A percentile compares a stretch with the other conserved stretches of the same genome.
phyloP scores from a whole-genome alignment of 169 alveolate genomes.

The Plasmodium gallinaceum region DNA sequence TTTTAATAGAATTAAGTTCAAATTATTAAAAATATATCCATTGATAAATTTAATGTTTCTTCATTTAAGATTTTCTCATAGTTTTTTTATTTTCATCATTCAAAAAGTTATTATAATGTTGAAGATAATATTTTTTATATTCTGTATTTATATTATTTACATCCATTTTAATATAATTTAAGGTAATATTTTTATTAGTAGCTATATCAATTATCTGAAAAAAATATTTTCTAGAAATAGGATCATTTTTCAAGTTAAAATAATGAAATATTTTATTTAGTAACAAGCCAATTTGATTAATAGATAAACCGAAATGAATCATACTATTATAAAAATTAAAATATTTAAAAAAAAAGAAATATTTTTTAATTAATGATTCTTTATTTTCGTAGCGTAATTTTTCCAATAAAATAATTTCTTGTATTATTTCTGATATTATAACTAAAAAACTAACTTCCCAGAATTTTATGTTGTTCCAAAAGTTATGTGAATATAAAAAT shows the following conservation, averaged over 20 bases:
- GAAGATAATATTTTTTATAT: conserved; percentile 63
- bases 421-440: conserved; percentile 67
- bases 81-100: conserved; percentile 21
- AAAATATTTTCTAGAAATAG: conserved; percentile 50
- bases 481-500: conserved; percentile 48
- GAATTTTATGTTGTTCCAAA: conserved; percentile 67
- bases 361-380: conserved; percentile 57
- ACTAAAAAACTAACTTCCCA: conserved; percentile 63
- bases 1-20: too few species aligned
- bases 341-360: conserved; percentile 71
- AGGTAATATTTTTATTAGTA: conserved; percentile 56
- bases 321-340: conserved; percentile 51
- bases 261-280: conserved; percentile 55
- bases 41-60: too few species aligned
- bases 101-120: conserved; percentile 50
- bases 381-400: conserved; percentile 60
- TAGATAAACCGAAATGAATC: conserved; percentile 59
- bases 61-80: background rate
- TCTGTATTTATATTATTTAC: conserved; percentile 36
- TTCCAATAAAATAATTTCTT: conserved; percentile 56
- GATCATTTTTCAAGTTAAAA: conserved; percentile 60
- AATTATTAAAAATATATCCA: too few species aligned
- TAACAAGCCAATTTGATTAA: conserved; percentile 49
- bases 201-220: conserved; percentile 64
- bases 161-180: conserved; percentile 66